Conservation (phyloP, 257 asterid genomes). For the Scutellaria minor region DNA sequence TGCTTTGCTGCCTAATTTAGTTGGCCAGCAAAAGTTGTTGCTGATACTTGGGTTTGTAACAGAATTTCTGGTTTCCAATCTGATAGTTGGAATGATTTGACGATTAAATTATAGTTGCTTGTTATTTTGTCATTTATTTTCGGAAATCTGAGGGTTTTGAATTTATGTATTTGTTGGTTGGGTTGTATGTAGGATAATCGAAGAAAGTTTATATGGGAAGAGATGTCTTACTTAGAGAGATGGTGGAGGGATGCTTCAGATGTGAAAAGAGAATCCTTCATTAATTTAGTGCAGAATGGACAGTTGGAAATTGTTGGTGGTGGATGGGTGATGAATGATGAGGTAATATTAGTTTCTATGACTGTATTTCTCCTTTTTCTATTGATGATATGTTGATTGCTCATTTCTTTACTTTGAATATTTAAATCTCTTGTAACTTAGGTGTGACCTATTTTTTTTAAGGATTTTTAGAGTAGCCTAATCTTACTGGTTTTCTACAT, state of each 20-base stretch:
- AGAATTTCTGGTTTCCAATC: conserved; percentile 1
- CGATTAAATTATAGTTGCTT: not conserved
- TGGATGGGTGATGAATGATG: conserved; percentile 99
- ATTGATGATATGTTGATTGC: not conserved
- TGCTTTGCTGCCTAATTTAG: conserved; percentile 14
- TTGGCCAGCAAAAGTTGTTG: not conserved
- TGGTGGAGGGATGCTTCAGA: conserved; percentile 99
- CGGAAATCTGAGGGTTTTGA: conserved; percentile 15
- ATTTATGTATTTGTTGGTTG: conserved; percentile 26
- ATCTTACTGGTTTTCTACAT: conserved; percentile 35
- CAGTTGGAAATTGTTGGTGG: conserved; percentile 99
- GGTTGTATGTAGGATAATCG: conserved; percentile 66
- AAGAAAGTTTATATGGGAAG: conserved; percentile 98
- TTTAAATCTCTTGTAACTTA: conserved; percentile 16
- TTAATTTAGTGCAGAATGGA: conserved; percentile 78
- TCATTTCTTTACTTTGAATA: conserved; percentile 7
- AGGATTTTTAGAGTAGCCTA: conserved; percentile 28
- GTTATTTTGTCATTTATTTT: conserved; percentile 25
- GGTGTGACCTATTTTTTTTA: conserved; percentile 6
- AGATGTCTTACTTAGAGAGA: conserved; percentile 97
- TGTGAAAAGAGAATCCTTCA: conserved; percentile 66
- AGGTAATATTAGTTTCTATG: conserved; percentile 56
- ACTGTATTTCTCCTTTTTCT: not conserved
- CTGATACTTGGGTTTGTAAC: conserved; percentile 16
- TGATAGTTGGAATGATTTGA: conserved; percentile 5